Percentiles rank a stretch among this genome's conserved stretches.
These are phyloP conservation scores for Beta vulgaris DNA, from an alignment of 148 eudicot genomes.

Conservation along the genomic window DNA sequence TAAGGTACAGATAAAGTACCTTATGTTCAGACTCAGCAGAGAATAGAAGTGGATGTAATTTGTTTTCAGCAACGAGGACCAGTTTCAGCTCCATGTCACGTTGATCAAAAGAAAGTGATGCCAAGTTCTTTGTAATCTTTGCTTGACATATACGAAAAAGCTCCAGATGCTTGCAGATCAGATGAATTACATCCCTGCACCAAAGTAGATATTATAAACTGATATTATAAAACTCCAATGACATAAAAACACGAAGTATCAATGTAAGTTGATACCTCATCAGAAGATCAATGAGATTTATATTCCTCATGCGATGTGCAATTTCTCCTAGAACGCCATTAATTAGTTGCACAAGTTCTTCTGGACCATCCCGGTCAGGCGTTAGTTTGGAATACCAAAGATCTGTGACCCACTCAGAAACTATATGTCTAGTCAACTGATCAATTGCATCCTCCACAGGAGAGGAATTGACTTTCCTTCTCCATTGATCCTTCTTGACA, in stretches of 20 bases:
- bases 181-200: conserved; percentile 80
- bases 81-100: conserved; percentile 65
- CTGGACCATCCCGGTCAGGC: conserved; percentile 90
- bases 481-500: conserved; percentile 65
- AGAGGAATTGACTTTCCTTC: conserved; percentile 78
- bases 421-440: conserved; percentile 77
- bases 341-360: conserved; percentile 78
- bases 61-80: conserved; percentile 67
- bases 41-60: conserved; percentile 85
- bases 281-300: conserved; percentile 86
- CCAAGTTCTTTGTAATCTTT: conserved; percentile 60
- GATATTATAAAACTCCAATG: background rate
- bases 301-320: conserved; percentile 69
- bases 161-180: conserved; percentile 72
- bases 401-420: conserved; percentile 97
- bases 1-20: conserved; percentile 37
- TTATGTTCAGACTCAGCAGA: conserved; percentile 94
- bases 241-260: conserved; percentile 15
- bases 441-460: conserved; percentile 89
- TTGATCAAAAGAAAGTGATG: conserved; percentile 53
- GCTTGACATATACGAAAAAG: conserved; percentile 70
- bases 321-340: conserved; percentile 84
- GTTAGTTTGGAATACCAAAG: conserved; percentile 92
- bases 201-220: conserved; percentile 1
- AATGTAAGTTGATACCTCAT: conserved; percentile 54